phyloP scores from a whole-genome alignment of 2,329 filamentous ascomycete genomes.

The Monosporascus ibericus region DNA sequence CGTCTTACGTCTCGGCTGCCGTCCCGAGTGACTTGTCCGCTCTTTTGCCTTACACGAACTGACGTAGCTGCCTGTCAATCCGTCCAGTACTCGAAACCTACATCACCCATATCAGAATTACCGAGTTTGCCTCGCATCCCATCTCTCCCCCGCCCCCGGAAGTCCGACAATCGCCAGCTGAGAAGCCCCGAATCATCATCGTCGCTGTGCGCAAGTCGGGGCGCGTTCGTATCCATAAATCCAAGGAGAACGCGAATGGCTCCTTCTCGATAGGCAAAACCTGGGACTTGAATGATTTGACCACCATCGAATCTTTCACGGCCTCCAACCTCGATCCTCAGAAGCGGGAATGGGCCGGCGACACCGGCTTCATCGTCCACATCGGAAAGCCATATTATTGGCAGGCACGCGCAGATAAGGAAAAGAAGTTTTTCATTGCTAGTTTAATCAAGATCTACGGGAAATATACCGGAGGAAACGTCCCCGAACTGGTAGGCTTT shows the following conservation, averaged over 20 bases:
- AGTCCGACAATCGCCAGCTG: slow-evolving; percentile 60
- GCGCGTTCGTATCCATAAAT: slow-evolving; percentile 92
- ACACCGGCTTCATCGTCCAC: slow-evolving; percentile 79
- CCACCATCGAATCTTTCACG: slow-evolving; percentile 75
- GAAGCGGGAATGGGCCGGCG: slow-evolving; percentile 71
- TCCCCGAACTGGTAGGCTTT: slow-evolving; percentile 77
- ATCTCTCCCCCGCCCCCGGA: slow-evolving; percentile 79
- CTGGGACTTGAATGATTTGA: slow-evolving; percentile 90
- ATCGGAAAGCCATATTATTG: slow-evolving; percentile 96
- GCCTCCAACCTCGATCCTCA: slow-evolving; percentile 50
- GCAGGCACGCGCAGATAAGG: slow-evolving; percentile 87
- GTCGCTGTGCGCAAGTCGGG: slow-evolving; percentile 90
- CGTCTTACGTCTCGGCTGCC: not conserved
- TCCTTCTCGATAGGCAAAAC: slow-evolving; percentile 97
- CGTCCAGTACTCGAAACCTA: slow-evolving; percentile 77
- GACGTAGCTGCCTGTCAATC: slow-evolving; percentile 3
- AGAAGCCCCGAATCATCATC: slow-evolving; percentile 88
- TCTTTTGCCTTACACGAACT: slow-evolving; percentile 10
- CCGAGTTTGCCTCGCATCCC: slow-evolving; percentile 78
- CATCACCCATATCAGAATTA: slow-evolving; percentile 92
- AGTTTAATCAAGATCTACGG: slow-evolving; percentile 93
- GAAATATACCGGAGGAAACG: slow-evolving; percentile 87
- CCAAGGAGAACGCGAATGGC: slow-evolving; percentile 88
- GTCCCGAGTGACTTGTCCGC: slow-evolving; percentile 3
- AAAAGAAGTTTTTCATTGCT: slow-evolving; percentile 98